These are phyloP conservation scores for Monilinia polystroma DNA, from an alignment of 2,329 filamentous ascomycete genomes.

Conservation along the genomic window DNA sequence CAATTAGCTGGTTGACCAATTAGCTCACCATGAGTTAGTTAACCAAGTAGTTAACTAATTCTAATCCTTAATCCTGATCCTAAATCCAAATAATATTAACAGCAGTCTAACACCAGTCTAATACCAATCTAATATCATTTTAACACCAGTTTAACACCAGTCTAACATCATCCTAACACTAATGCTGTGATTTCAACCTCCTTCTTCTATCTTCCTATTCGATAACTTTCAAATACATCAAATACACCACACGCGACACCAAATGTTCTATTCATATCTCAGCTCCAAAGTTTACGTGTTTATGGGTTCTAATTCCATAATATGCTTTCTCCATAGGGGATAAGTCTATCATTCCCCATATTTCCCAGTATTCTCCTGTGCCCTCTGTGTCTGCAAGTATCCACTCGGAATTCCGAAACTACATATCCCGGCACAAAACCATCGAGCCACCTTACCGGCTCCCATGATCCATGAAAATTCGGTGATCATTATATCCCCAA, in stretches of 20 bases:
- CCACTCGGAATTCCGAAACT: conserved; percentile 2
- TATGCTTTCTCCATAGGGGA: no score
- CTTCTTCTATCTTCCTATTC: not conserved
- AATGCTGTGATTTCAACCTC: not conserved
- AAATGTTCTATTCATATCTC: not conserved
- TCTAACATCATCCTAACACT: no score
- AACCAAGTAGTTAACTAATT: not conserved
- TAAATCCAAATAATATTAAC: no score
- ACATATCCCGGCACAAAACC: conserved; percentile 4
- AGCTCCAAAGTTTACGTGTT: not conserved
- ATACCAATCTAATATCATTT: no score
- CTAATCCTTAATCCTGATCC: not conserved
- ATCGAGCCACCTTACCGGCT: conserved; percentile 9
- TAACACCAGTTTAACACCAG: no score
- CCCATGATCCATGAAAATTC: not conserved
- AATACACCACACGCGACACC: not conserved
- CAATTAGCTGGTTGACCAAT: not conserved
- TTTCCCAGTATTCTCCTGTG: not conserved
- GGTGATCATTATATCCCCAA: not conserved
- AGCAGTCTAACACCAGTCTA: no score
- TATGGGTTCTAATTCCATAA: not conserved
- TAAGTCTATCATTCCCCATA: conserved; percentile 2
- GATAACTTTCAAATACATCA: not conserved
- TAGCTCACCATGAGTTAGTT: not conserved
- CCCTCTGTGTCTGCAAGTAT: not conserved